Evolutionary conservation across 805 yeast species (phyloP), one percentile per base, ranked within the genome.

Genomic region (Scheffersomyces amazonensis): DNA sequence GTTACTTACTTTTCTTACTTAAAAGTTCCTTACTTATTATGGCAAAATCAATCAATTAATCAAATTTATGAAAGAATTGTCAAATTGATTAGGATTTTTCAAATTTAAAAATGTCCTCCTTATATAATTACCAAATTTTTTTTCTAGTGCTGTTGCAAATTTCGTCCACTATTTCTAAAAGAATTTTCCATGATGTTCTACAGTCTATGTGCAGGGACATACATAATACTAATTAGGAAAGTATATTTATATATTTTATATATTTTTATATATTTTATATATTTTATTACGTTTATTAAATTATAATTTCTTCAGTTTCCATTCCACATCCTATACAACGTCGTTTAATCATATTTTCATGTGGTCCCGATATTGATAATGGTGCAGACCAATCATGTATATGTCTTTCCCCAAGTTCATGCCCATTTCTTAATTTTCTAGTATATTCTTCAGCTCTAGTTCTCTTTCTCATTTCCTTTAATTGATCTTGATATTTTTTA

Each of bases 391-490:
- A 89, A 17, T 76, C 79, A 56, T 89, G 96, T 10, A 64, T 73
- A 58, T 90, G 97, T 6, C 76, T 70, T 22, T 73, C 76, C 7
- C 80, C 77, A 37, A 76, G 69, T 6, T 56, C 52, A 44, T 76
- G 68, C 3, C 79, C 79, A 40, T 80, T 77, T 28, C 90, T 71
- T 17, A 84, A 50, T 48, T 76, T 75, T 50, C 89, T 74, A 1
- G 95, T 89, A 53, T 73, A 81, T 54, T 86, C 93, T 57, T 90
- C 96, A 0, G 99, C 97, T 49, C 99, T 73, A 2, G 97, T 85
- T 50, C 85, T 83, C 56, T 85, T 80, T 44, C 97, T 71, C 96
- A 93, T 91, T 51, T 90, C 95, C 48, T 73, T 71, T 54, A 93
- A 67, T 53, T 84, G 81, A n/a, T 75, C 74, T 46, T 85, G 81